These are phyloP conservation scores for Lentinula sp. DNA, from an alignment of 768 basidiomycete genomes.

Conservation along the genomic window DNA sequence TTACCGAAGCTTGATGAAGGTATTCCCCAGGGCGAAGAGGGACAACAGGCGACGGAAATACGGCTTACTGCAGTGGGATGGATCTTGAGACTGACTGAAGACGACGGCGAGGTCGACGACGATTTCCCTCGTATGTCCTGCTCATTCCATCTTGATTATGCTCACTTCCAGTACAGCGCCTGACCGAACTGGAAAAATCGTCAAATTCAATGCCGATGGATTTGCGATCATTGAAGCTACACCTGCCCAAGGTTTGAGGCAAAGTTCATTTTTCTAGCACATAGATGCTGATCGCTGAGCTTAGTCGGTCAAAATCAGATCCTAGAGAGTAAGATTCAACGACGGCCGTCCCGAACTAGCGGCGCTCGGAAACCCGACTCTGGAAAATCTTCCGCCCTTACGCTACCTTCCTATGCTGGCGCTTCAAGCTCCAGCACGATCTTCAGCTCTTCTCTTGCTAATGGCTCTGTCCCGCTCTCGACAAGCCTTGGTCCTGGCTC, in stretches of 20 bases:
- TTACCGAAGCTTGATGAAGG: constrained; percentile 71
- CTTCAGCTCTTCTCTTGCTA: constrained; percentile 20
- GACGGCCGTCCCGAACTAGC: constrained; percentile 64
- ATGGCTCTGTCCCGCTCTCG: constrained; percentile 44
- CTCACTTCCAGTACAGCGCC: constrained; percentile 54
- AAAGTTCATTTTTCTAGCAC: background rate
- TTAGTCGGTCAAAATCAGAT: constrained; percentile 67
- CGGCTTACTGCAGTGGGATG: constrained; percentile 78
- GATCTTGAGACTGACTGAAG: constrained; percentile 91
- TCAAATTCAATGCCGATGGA: constrained; percentile 85
- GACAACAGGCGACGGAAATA: constrained; percentile 46
- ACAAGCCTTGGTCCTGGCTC: constrained; percentile 66
- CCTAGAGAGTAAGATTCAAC: constrained; percentile 42
- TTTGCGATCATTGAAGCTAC: constrained; percentile 85
- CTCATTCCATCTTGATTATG: background rate
- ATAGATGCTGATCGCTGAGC: background rate
- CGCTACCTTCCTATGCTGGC: constrained; percentile 11
- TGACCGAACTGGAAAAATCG: constrained; percentile 78
- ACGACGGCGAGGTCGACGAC: constrained; percentile 97
- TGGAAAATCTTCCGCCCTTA: constrained; percentile 32
- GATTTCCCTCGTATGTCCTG: constrained; percentile 85
- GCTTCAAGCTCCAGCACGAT: constrained; percentile 18
- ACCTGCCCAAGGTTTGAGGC: constrained; percentile 52
- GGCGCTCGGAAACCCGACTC: constrained; percentile 3
- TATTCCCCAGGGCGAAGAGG: constrained; percentile 44